Percentiles rank a stretch among this genome's conserved stretches.
phyloP scores from a whole-genome alignment of 768 basidiomycete species.

The Rhodocollybia butyracea region DNA sequence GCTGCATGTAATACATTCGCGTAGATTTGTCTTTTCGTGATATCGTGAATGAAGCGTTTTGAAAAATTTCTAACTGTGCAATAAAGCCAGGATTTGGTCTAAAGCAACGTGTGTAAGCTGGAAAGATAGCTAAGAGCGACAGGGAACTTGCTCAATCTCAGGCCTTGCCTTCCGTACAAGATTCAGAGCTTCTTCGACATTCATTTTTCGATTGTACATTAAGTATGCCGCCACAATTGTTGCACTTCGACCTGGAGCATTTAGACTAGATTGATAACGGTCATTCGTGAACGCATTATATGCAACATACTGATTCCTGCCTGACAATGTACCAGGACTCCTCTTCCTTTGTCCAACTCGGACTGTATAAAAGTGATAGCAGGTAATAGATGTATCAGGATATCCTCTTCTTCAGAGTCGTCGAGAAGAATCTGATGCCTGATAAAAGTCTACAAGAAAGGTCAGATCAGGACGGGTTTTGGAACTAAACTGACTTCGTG shows the following conservation, averaged over 20 bases:
- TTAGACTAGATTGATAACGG: not conserved
- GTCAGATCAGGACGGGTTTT: not conserved
- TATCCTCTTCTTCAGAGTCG: constrained; percentile 72
- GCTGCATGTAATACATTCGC: constrained; percentile 81
- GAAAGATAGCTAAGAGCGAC: not conserved
- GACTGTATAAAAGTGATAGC: constrained; percentile 81
- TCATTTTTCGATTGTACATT: constrained; percentile 61
- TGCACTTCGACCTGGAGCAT: constrained; percentile 65
- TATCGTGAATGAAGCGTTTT: constrained; percentile 67
- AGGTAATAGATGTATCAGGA: constrained; percentile 73
- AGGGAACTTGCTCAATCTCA: constrained; percentile 53
- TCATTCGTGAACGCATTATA: not conserved
- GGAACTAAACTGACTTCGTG: constrained; percentile 45
- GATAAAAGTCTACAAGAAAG: constrained; percentile 64
- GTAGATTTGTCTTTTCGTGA: constrained; percentile 64
- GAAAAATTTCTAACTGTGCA: constrained; percentile 76
- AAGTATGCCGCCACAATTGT: constrained; percentile 87
- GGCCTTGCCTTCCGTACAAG: constrained; percentile 68
- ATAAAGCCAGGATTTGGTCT: constrained; percentile 90
- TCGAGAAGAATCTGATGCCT: constrained; percentile 78
- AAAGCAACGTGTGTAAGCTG: not conserved
- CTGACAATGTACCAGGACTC: constrained; percentile 87
- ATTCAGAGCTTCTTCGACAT: constrained; percentile 61
- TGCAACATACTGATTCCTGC: constrained; percentile 78
- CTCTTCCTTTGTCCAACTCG: constrained; percentile 70